phyloP scores from a whole-genome alignment of 1,139 yeast genomes.

The Blastobotrys persicus region DNA sequence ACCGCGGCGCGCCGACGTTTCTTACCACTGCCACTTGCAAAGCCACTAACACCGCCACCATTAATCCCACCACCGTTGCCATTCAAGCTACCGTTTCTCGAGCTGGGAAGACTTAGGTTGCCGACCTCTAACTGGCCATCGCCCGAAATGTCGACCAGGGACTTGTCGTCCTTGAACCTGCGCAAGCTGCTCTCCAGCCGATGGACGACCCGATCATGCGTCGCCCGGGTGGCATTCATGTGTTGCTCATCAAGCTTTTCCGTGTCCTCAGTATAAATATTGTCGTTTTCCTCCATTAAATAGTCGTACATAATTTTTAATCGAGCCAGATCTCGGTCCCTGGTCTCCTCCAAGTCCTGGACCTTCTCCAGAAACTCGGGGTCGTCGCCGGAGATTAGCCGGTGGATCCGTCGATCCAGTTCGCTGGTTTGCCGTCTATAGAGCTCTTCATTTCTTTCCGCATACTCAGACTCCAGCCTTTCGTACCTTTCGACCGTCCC shows the following conservation, averaged over 20 bases:
- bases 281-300: slow-evolving; percentile 70
- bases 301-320: slow-evolving; percentile 79
- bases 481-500: slow-evolving; percentile 15
- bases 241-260: slow-evolving; percentile 71
- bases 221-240: slow-evolving; percentile 68
- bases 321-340: slow-evolving; percentile 79
- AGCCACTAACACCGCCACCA: background rate
- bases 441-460: slow-evolving; percentile 17
- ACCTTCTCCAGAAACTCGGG: slow-evolving; percentile 53
- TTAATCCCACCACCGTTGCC: background rate
- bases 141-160: slow-evolving; percentile 76
- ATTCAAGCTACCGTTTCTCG: background rate
- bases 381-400: slow-evolving; percentile 77
- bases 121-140: slow-evolving; percentile 40
- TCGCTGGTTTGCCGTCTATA: slow-evolving; percentile 17
- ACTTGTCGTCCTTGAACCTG: slow-evolving; percentile 80
- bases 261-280: slow-evolving; percentile 73
- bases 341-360: slow-evolving; percentile 64
- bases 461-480: slow-evolving; percentile 18
- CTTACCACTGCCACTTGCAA: background rate
- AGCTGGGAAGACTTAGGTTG: background rate
- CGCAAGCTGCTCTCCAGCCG: slow-evolving; percentile 75
- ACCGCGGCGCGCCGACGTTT: slow-evolving; percentile 3
- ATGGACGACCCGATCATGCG: slow-evolving; percentile 77
- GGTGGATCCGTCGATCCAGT: slow-evolving; percentile 19